Evolutionary conservation across 257 asterid genomes (phyloP), one percentile per base, ranked within the genome.

Genomic region (Craterostigma plantagineum): DNA sequence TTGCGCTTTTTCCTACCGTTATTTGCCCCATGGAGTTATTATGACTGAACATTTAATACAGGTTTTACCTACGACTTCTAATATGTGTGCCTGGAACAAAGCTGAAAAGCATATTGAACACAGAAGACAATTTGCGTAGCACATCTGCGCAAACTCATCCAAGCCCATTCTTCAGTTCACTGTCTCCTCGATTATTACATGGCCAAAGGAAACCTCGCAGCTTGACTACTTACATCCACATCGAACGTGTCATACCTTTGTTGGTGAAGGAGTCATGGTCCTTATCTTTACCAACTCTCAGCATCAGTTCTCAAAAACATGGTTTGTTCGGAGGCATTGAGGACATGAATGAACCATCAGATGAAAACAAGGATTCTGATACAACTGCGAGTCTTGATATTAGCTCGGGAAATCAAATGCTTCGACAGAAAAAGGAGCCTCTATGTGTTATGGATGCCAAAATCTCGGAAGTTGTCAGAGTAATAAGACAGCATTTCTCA

Each of bases 261-360:
- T 59, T 75, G 58, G 92, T 82, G 34, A 78, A 75, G 67, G 93
- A 87, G 52, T 81, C 93, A 18, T 87, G 97, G 97, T 65, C 97
- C 56, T 69, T 87, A 49, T 61, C 93, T 63, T 61, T 81, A 40
- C 69, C 93, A 47, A 59, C 58, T 51, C 53, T 69, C 49, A 68
- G 72, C 54, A 38, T 41, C 48, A 54, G 60, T 59, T 55, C 69
- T 48, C 65, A 61, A 34, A 73, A 51, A 62, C 70, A 72, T 40
- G 67, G 63, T 50, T 59, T 65, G 46, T 57, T 74, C 49, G 82
- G 63, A 57, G 68, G 72, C 71, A 68, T 74, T 54, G 52, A 53
- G 62, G 92, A 81, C 47, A 23, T 23, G 4, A 54, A 46, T 14
- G 77, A 65, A 46, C 54, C 64, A 18, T 45, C 65, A 49, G 44